A percentile compares a stretch with the other conserved stretches of the same genome.
These are phyloP conservation scores for Coprinopsis cinerea DNA, from an alignment of 768 basidiomycete species.

Conservation along the genomic window DNA sequence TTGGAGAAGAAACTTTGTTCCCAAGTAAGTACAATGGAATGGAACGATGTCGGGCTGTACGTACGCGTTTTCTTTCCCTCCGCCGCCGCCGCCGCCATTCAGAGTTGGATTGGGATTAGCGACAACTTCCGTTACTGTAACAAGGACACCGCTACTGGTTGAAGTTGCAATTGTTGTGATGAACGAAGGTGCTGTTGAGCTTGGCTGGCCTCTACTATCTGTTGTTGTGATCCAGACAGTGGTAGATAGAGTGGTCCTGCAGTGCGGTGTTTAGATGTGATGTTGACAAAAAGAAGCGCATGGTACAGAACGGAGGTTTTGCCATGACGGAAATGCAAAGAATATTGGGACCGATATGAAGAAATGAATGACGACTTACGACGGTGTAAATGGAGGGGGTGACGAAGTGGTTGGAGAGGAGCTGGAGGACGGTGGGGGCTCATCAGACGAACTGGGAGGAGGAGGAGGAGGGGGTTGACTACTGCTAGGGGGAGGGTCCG, in stretches of 20 bases:
- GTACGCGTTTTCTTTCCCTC: slow-evolving; percentile 41
- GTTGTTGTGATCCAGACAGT: slow-evolving; percentile 56
- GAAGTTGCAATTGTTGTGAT: slow-evolving; percentile 54
- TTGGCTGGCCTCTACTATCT: slow-evolving; percentile 43
- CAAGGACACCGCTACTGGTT: slow-evolving; percentile 47
- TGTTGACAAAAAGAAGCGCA: slow-evolving; percentile 8
- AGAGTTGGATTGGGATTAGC: slow-evolving; percentile 76
- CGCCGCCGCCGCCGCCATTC: slow-evolving; percentile 33
- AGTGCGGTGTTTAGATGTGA: slow-evolving; percentile 1
- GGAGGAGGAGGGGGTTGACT: slow-evolving; percentile 13
- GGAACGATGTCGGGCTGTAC: slow-evolving; percentile 17
- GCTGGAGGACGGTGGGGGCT: not conserved
- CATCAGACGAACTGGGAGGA: slow-evolving; percentile 9
- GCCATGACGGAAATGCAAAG: not conserved
- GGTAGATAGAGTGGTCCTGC: slow-evolving; percentile 48
- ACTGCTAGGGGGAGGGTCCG: slow-evolving; percentile 4
- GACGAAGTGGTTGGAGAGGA: slow-evolving; percentile 4
- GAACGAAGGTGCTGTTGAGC: slow-evolving; percentile 46
- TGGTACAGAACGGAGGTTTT: slow-evolving; percentile 9
- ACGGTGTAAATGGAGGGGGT: slow-evolving; percentile 14
- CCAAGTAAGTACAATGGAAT: slow-evolving; percentile 2
- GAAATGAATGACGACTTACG: slow-evolving; percentile 15
- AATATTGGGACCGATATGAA: slow-evolving; percentile 13
- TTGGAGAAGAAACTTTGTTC: slow-evolving; percentile 75
- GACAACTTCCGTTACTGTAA: slow-evolving; percentile 57